Base-by-base conservation (phyloP, 2,329 filamentous ascomycete genomes). In the Xylaria polymorpha region DNA sequence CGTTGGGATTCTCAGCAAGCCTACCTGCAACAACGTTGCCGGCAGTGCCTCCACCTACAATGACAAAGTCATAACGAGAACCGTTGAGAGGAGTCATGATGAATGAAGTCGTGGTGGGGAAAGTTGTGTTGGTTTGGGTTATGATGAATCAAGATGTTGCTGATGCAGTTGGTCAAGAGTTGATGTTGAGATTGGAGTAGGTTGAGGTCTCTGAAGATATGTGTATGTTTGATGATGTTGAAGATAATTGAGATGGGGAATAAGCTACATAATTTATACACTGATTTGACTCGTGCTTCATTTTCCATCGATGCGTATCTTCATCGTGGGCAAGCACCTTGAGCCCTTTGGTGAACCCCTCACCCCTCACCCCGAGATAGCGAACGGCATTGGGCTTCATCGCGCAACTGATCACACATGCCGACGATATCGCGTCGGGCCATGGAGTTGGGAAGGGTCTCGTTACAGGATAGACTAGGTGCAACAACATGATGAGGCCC, bases 21-120 rank as follows among this genome's bases (percentile, higher is more conserved):
- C 86, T 84, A 14, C 82, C 81, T 10, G 86, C 86, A 25, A 88
- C 80, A 6, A 80, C 80, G 61, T 80, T 81, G 22, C 85, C 85
- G 29, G 84, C 83, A 5, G 84, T 86, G 39, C 84, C 83, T 57
- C 82, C 81, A 29, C 67, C 67, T 22, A 69, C 67, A 25, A 69
- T 43, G 41, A 69, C 22, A 39, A 69, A 69, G 53, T 69, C 67
- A 37, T 48, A 69, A 48, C 39, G 58, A 1, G 67, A 60, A 10
- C 59, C 58, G 14, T n/a, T 32, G 18, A 41, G 8, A 14, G 58
- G 18, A 32, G 53, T n/a, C 67, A 69, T 69, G 58, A 35, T 59
- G 22, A 18, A 46, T 50, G 22, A 20, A 41, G 22, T 18, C 43
- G 22, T 41, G 25, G 12, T 43, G 20, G 18, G 15, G 46, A 35